Base-by-base conservation (phyloP, 306 rosid genomes). In the Corylus heterophylla region DNA sequence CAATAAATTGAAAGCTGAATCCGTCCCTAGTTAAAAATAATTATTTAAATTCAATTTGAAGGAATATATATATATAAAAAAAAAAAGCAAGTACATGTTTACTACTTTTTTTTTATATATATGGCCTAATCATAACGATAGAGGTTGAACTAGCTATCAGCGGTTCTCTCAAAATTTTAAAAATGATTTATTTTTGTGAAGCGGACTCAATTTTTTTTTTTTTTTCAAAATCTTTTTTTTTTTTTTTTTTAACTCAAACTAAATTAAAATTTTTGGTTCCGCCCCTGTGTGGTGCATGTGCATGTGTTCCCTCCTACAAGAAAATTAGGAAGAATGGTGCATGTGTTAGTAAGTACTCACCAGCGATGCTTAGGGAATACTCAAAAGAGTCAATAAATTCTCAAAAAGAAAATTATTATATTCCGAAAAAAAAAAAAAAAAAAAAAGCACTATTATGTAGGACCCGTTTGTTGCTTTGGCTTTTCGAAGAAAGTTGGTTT, bases 321-420 rank as follows among this genome's bases (percentile, higher is more conserved):
- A 79, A 80, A 92, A 31, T 31, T 31, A 31, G 35, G 35, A 31
- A 31, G 89, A 84, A 89, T 87, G 88, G 87, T 88, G 84, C 94
- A 84, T 86, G 89, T 87, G 91, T 81, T 71, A 81, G 88, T 77
- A 81, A 84, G 79, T 76, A 81, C 81, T 85, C 90, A 87, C 91
- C 97, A 88, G 88, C 89, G 88, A 88, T 86, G 92, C 97, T 90
- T 90, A 77, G 83, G 85, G 74, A 78, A 71, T 86, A 90, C 97
- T 92, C 92, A 81, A 92, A 87, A 76, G 85, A 85, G 80, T 82
- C 81, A 71, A 77, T 85, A 75, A 74, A 81, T 78, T 85, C 72
- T 78, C 74, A 75, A 69, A 56, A 78, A 11, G 42, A 71, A 29
- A 29, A 1, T 29, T 29, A 77, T 51, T 74, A 69, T 67, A 35